Conservation (phyloP, 768 basidiomycete genomes). For the Auriscalpium vulgare region DNA sequence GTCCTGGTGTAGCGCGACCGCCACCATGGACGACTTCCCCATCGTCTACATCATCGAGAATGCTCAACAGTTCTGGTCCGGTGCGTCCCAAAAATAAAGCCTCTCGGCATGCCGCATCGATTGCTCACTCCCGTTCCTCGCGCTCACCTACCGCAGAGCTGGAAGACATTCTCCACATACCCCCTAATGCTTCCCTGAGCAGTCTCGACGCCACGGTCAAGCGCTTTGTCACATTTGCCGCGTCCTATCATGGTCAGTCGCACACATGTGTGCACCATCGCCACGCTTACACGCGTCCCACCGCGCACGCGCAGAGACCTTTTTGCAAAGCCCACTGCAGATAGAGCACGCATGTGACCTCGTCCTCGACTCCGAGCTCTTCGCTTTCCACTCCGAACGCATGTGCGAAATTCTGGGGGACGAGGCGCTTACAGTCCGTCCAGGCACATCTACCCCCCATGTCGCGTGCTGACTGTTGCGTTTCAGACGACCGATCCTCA, state of each 20-base stretch:
- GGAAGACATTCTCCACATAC: slow-evolving; percentile 70
- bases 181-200: slow-evolving; percentile 57
- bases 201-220: slow-evolving; percentile 72
- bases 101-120: background rate
- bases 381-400: slow-evolving; percentile 84
- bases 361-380: slow-evolving; percentile 79
- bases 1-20: background rate
- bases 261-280: background rate
- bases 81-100: slow-evolving; percentile 34
- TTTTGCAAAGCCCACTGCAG: slow-evolving; percentile 76
- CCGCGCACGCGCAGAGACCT: slow-evolving; percentile 49
- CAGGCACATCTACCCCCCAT: background rate
- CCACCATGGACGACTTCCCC: slow-evolving; percentile 56
- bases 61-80: slow-evolving; percentile 87
- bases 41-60: slow-evolving; percentile 78
- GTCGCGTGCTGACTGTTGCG: background rate
- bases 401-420: slow-evolving; percentile 78
- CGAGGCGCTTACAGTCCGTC: slow-evolving; percentile 57
- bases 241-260: slow-evolving; percentile 76
- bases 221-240: slow-evolving; percentile 71
- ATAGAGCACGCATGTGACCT: slow-evolving; percentile 76
- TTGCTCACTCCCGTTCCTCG: slow-evolving; percentile 1
- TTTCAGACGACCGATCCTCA: slow-evolving; percentile 80
- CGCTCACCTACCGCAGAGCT: slow-evolving; percentile 49
- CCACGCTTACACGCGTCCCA: background rate